Evolutionary conservation across 2,329 filamentous ascomycete species (phyloP), one percentile per base, ranked within the genome.

Genomic region (Rhytidhysteron rufulum): DNA sequence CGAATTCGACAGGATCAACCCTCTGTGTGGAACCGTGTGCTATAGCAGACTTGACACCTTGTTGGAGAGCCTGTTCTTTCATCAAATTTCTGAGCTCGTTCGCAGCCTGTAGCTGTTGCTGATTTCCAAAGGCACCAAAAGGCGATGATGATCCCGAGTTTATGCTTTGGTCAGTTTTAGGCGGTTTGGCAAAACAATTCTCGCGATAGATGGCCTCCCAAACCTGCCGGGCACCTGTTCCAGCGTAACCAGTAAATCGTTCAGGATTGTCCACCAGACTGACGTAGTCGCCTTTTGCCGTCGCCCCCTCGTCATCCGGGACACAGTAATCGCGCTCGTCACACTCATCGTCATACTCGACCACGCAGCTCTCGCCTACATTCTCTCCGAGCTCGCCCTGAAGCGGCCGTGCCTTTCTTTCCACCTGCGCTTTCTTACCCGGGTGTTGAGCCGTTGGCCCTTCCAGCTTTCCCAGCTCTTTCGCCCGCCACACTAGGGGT

Each of bases 201-300:
- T 98, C 93, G 38, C 88, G 79, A 68, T 98, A 98, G 44, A 98
- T 89, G 41, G 93, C 86, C 61, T 95, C 85, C 93, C 93, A 98
- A 13, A 98, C 88, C 69, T 94, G 88, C 58, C 84, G 81, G 30
- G 91, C 81, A 15, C 90, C 86, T 43, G 84, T 79, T 39, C 93
- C 93, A 6, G 84, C 79, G 60, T 97, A 98, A 35, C 93, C 93
- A 0, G 93, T 98, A 67, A 95, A 98, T 43, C 90, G 80, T 63
- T 98, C 91, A 1, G 91, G 91, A 60, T 98, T 98, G 62, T 88
- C 85, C 36, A 94, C 75, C 51, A 98, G 74, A 67, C 88, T 95
- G 55, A 98, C 93, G 62, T 98, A 98, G 73, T 97, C 93, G 30
- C 93, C 93, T 66, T 95, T 95, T 8, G 79, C 85, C 36, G 77